phyloP scores from a whole-genome alignment of 371 early-diverging fungal genomes.

The Mucor irregularis region DNA sequence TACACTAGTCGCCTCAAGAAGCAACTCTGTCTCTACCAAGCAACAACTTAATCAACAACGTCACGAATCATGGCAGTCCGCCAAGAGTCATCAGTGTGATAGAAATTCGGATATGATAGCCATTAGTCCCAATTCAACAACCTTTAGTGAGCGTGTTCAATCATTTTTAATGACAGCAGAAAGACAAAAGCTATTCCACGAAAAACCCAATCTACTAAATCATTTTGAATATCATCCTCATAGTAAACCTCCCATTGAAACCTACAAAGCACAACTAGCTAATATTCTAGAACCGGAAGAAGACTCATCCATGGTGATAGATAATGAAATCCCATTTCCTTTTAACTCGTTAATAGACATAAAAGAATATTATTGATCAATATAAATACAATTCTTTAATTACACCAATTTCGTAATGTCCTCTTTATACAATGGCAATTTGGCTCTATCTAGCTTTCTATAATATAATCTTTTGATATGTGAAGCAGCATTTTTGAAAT shows the following conservation, averaged over 20 bases:
- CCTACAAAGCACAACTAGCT: constrained; percentile 17
- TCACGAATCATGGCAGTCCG: neutral
- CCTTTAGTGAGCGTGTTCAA: neutral
- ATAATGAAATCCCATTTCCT: neutral
- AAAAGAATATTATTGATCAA: neutral
- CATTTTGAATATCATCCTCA: neutral
- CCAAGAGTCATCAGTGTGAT: neutral
- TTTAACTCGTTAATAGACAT: neutral
- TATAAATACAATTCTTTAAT: neutral
- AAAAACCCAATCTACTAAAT: constrained; percentile 8
- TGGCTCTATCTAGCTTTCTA: constrained; percentile 40
- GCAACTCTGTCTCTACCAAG: neutral
- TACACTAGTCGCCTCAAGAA: neutral
- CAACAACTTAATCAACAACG: too few relatives aligned
- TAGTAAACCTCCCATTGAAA: constrained; percentile 5
- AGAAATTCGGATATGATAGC: too few relatives aligned
- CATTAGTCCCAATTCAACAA: constrained; percentile 7
- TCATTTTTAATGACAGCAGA: constrained; percentile 15
- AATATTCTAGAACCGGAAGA: neutral
- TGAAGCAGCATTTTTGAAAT: constrained; percentile 62
- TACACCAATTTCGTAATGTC: neutral
- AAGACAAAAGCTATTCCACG: constrained; percentile 12
- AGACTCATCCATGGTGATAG: neutral
- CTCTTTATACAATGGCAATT: constrained; percentile 50
- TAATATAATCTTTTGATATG: constrained; percentile 64